phyloP scores from a whole-genome alignment of 805 yeast genomes.

The Metschnikowia koreensis region DNA sequence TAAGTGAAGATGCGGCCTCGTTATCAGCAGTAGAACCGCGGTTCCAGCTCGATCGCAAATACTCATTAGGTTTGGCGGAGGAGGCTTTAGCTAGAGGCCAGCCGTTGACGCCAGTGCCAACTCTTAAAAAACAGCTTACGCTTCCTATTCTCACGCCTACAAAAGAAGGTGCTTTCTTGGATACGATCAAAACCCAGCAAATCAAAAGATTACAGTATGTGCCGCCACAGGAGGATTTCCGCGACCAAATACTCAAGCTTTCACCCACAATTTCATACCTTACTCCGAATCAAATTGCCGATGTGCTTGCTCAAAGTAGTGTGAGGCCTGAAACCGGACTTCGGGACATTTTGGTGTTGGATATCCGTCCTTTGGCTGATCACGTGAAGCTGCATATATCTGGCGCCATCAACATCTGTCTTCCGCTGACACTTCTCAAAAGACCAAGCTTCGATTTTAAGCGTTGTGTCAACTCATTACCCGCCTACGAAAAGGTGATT shows the following conservation, averaged over 20 bases:
- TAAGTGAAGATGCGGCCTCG: constrained; percentile 7
- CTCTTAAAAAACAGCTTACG: constrained; percentile 17
- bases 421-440: constrained; percentile 85
- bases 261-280: constrained; percentile 22
- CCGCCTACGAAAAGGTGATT: constrained; percentile 47
- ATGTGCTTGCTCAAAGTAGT: constrained; percentile 11
- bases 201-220: constrained; percentile 22
- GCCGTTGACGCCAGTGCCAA: constrained; percentile 13
- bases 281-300: constrained; percentile 16
- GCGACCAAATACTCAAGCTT: constrained; percentile 23
- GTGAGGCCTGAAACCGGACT: constrained; percentile 10
- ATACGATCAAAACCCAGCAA: constrained; percentile 24
- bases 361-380: constrained; percentile 79
- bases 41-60: constrained; percentile 13
- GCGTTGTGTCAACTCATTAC: constrained; percentile 60
- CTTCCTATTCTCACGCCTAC: constrained; percentile 12
- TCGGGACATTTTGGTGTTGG: constrained; percentile 50
- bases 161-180: constrained; percentile 15
- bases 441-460: constrained; percentile 68
- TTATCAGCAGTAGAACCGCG: constrained; percentile 23
- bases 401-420: constrained; percentile 70
- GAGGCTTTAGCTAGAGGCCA: constrained; percentile 14
- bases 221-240: constrained; percentile 21
- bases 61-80: constrained; percentile 14
- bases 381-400: constrained; percentile 56